Base-by-base conservation (phyloP, 2,329 filamentous ascomycete species). In the Cytospora leucostoma region DNA sequence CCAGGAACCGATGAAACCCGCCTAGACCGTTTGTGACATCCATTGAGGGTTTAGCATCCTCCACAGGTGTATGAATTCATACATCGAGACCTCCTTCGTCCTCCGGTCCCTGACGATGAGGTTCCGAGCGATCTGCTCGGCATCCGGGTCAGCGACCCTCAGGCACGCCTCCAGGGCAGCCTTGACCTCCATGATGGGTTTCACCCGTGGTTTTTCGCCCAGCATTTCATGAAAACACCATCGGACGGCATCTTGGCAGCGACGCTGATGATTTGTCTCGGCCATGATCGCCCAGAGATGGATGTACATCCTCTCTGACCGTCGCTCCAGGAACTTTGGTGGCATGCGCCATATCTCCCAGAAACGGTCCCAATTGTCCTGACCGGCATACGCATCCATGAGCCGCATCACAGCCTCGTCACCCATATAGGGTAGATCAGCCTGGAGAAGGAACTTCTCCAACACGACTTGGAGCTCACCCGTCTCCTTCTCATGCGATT, bases 301-400 rank as follows among this genome's bases (percentile, higher is more conserved):
- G 4, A 75, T 72, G 70, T 91, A 91, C 67, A 88, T 77, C 17
- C 71, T 71, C n/a, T 76, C 70, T 0, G 82, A 80, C 21, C 88
- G 83, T 1, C 77, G 68, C 10, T 73, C 70, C 47, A 79, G 74
- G 67, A 82, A 80, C 49, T 82, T 77, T 15, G 86, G 75, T 4
- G 84, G 80, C 62, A 80, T 78, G 61, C 81, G 80, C 79, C 88
- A 91, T 11, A 80, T 70, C 21, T 84, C 78, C 86, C 85, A 89
- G 69, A 90, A 85, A 7, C 77, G 76, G 17, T 79, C 72, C 80
- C 85, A 88, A 67, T 86, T 75, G 19, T 71, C 69, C 64, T 78
- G 77, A 21, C 68, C 67, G 6, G 83, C 78, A 66, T 85, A 82
- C 1, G 77, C 75, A 3, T 72, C 68, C 74, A 85, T 74, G 40